Percentiles rank a stretch among this genome's conserved stretches.
Conservation (phyloP, 257 asterid genomes). For the Schizonepeta tenuifolia region DNA sequence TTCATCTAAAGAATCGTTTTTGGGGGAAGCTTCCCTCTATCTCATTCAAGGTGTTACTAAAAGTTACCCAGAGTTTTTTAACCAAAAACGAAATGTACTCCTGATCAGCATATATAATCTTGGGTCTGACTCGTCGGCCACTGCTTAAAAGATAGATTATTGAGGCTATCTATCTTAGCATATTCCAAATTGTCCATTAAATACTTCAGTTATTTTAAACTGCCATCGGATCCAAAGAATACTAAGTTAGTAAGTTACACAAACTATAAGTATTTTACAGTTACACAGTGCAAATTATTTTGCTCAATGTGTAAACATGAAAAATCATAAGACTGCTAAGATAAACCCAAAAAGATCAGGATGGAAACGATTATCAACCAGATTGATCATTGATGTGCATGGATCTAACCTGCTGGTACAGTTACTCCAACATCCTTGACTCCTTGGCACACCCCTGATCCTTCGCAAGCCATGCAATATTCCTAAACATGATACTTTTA, state of each 20-base stretch:
- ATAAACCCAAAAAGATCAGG: slow-evolving; percentile 10
- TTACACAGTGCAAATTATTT: slow-evolving; percentile 19
- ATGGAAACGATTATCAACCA: slow-evolving; percentile 14
- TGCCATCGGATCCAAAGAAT: neutral
- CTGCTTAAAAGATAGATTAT: neutral
- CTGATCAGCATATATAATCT: neutral
- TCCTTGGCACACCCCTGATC: slow-evolving; percentile 77
- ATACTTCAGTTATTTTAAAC: slow-evolving; percentile 10
- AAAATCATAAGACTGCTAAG: slow-evolving; percentile 13
- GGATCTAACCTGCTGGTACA: slow-evolving; percentile 77
- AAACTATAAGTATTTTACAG: slow-evolving; percentile 17
- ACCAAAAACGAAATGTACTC: neutral
- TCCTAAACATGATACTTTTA: slow-evolving; percentile 47
- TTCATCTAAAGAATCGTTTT: too few species aligned
- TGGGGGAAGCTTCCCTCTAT: too few species aligned
- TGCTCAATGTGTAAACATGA: slow-evolving; percentile 6
- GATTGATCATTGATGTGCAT: slow-evolving; percentile 19
- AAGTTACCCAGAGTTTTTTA: neutral
- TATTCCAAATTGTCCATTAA: slow-evolving; percentile 22
- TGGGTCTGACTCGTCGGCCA: neutral
- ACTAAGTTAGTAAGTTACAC: neutral
- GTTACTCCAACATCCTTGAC: slow-evolving; percentile 75
- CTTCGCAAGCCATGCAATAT: slow-evolving; percentile 67
- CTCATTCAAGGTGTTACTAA: neutral
- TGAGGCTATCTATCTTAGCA: slow-evolving; percentile 1